Conservation (phyloP, 176 grass and related monocot species). For the Alopecurus myosuroides region DNA sequence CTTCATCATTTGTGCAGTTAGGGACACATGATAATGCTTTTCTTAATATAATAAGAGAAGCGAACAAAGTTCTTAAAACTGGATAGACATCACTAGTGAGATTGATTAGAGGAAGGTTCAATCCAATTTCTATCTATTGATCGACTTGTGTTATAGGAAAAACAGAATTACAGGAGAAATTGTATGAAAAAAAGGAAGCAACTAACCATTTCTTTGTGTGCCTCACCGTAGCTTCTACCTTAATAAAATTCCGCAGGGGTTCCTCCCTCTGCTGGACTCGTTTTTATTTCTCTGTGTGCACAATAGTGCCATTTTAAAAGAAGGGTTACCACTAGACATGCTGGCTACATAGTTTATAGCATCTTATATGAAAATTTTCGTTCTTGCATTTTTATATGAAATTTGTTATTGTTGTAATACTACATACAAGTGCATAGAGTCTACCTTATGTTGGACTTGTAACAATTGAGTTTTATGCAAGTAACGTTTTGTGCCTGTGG, state of each 20-base stretch:
- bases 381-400: not conserved
- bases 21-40: not conserved
- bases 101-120: not conserved
- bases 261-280: too few species aligned
- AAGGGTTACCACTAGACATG: not conserved
- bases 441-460: constrained; percentile 22
- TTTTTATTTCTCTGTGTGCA: constrained; percentile 22
- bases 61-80: constrained; percentile 8
- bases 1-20: not conserved
- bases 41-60: not conserved
- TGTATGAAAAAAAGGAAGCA: not conserved
- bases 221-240: too few species aligned
- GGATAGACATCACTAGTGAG: not conserved
- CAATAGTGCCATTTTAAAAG: not conserved
- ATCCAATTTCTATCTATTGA: not conserved
- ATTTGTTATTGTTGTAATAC: not conserved
- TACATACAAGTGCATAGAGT: constrained; percentile 1
- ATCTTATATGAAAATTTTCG: not conserved
- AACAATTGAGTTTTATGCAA: constrained; percentile 17
- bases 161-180: not conserved
- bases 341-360: not conserved
- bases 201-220: constrained; percentile 14
- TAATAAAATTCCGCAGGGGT: too few species aligned
- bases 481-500: constrained; percentile 29
- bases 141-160: not conserved